Conservation (phyloP, 441 rosid species). For the Gossypium trilobum region DNA sequence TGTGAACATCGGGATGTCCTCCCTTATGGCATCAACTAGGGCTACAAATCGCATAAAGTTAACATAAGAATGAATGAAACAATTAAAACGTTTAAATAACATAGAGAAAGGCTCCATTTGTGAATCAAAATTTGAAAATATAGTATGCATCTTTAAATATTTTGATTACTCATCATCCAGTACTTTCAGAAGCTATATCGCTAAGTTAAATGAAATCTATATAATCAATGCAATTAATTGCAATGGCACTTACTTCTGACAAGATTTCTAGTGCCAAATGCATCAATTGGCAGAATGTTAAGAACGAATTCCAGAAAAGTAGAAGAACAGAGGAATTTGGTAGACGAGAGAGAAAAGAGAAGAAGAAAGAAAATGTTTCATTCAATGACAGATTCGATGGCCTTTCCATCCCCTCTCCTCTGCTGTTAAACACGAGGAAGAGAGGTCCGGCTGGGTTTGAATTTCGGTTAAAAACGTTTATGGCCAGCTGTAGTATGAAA, state of each 20-base stretch:
- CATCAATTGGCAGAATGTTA: not conserved
- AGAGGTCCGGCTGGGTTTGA: not conserved
- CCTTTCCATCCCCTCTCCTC: not conserved
- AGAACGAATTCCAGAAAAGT: not conserved
- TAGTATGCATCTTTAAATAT: not conserved
- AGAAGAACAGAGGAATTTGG: not conserved
- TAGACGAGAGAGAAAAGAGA: not conserved
- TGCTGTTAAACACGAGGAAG: not conserved
- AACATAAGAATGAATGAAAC: constrained; percentile 6
- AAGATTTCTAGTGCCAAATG: not conserved
- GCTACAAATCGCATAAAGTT: constrained; percentile 38
- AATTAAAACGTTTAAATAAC: constrained; percentile 6
- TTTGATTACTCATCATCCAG: not conserved
- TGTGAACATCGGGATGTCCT: constrained; percentile 64
- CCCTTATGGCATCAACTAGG: constrained; percentile 70
- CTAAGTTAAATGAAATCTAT: not conserved
- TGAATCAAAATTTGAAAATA: not conserved
- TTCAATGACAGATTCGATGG: not conserved
- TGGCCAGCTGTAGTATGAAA: not conserved
- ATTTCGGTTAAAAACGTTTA: not conserved
- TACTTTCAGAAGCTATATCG: not conserved
- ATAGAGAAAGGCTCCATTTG: not conserved
- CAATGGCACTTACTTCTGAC: not conserved
- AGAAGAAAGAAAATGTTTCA: not conserved
- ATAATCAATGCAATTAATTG: not conserved